phyloP scores from a whole-genome alignment of 2,329 filamentous ascomycete species.

The Fusarium haematococcum region DNA sequence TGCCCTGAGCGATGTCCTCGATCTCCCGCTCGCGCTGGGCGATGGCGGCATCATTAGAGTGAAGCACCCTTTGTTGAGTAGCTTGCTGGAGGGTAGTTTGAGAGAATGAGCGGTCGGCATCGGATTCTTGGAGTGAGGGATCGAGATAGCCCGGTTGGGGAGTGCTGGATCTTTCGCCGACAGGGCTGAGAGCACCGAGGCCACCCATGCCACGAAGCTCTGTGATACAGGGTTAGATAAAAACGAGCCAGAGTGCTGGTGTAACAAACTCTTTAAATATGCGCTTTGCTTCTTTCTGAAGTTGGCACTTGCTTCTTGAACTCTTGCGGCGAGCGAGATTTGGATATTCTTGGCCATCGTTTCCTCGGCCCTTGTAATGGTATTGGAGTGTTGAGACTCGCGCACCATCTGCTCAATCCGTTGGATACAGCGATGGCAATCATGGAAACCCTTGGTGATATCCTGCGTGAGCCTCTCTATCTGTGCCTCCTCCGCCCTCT shows the following conservation, averaged over 20 bases:
- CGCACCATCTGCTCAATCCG: constrained; percentile 87
- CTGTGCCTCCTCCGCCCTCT: constrained; percentile 85
- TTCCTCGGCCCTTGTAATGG: constrained; percentile 85
- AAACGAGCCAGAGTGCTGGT: background rate
- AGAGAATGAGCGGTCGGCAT: constrained; percentile 91
- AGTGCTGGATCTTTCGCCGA: constrained; percentile 66
- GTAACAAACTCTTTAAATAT: constrained; percentile 84
- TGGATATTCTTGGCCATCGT: constrained; percentile 97
- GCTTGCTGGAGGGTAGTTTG: constrained; percentile 89
- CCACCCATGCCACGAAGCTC: constrained; percentile 81
- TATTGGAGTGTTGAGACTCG: constrained; percentile 79
- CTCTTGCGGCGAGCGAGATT: constrained; percentile 85
- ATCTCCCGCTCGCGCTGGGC: constrained; percentile 95
- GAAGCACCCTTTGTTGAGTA: constrained; percentile 72
- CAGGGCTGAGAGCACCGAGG: constrained; percentile 60
- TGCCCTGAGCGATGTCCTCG: constrained; percentile 96
- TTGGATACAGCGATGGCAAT: constrained; percentile 90
- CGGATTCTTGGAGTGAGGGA: constrained; percentile 90
- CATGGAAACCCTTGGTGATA: constrained; percentile 89
- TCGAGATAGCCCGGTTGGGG: constrained; percentile 74
- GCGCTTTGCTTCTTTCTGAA: constrained; percentile 98
- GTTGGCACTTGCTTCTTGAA: constrained; percentile 90
- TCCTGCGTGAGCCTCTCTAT: constrained; percentile 92
- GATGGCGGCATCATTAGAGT: constrained; percentile 85
- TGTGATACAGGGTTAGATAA: constrained; percentile 49